Percentiles rank a stretch among this genome's conserved stretches.
Evolutionary conservation across 2,329 filamentous ascomycete species (phyloP).

Genomic region (Colletotrichum sp.): DNA sequence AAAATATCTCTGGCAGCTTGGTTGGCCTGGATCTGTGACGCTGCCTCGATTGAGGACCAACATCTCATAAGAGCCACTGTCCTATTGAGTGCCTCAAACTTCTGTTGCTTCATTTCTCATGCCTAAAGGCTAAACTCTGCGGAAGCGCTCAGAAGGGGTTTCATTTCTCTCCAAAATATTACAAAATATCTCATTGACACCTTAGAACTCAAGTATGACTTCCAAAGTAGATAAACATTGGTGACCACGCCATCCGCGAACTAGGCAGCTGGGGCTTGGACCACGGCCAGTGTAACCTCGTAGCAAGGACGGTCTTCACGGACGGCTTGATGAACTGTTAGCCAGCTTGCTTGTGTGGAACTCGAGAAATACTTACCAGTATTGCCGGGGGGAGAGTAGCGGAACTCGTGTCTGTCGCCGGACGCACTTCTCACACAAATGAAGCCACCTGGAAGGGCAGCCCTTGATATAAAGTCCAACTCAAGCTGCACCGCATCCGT

Average conservation of each 20-base stretch:
- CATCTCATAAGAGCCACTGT: background rate
- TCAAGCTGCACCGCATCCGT: slow-evolving; percentile 44
- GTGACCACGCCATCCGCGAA: background rate
- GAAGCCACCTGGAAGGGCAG: slow-evolving; percentile 35
- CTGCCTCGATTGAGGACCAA: too few species aligned
- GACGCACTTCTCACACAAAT: slow-evolving; percentile 43
- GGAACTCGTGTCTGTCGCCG: slow-evolving; percentile 44
- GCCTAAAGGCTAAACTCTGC: background rate
- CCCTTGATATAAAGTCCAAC: slow-evolving; percentile 37
- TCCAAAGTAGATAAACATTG: background rate
- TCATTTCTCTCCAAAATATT: background rate
- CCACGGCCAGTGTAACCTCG: background rate
- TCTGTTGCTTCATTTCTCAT: background rate
- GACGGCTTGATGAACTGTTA: background rate
- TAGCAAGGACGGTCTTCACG: slow-evolving; percentile 6
- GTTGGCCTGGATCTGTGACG: too few species aligned
- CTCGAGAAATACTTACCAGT: slow-evolving; percentile 29
- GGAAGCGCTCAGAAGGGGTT: background rate
- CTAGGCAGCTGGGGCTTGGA: background rate
- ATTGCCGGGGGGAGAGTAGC: slow-evolving; percentile 45
- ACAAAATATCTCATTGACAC: background rate
- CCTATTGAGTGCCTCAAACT: background rate
- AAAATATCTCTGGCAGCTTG: too few species aligned
- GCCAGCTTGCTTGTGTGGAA: background rate
- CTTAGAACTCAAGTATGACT: background rate